phyloP scores from a whole-genome alignment of 2,329 filamentous ascomycete genomes.

The Paraconiothyrium brasiliense region DNA sequence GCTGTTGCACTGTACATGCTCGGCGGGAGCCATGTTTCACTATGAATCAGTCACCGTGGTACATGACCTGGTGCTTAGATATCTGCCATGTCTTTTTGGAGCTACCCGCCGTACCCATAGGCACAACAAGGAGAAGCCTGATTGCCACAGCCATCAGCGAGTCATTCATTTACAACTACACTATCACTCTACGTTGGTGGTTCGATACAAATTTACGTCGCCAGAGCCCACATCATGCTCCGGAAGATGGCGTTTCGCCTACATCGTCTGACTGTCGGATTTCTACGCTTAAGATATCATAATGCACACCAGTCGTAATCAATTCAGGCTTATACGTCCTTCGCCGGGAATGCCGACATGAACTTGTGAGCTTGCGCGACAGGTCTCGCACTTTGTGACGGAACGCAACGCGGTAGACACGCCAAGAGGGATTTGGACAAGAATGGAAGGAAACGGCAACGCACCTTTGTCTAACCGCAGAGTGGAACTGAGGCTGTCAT shows the following conservation, averaged over 20 bases:
- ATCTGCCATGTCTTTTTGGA: background rate
- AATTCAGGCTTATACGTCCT: background rate
- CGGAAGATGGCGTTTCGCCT: background rate
- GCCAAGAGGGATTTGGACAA: background rate
- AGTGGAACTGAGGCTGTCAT: background rate
- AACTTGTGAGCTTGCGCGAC: conserved; percentile 2
- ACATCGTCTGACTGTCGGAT: background rate
- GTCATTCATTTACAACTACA: background rate
- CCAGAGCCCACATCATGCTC: background rate
- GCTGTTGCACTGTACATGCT: background rate
- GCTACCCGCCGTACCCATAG: background rate
- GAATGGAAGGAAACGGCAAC: conserved; percentile 9
- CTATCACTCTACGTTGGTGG: background rate
- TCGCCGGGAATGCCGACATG: background rate
- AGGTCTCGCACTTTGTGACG: background rate
- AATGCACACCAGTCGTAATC: background rate
- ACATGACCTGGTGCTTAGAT: background rate
- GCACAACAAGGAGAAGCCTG: background rate
- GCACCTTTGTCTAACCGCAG: conserved; percentile 1
- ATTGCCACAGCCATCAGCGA: background rate
- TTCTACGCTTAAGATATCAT: background rate
- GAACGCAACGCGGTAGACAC: background rate
- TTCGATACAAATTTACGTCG: background rate
- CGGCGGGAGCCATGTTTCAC: background rate
- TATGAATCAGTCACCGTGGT: background rate